Conservation (phyloP, 2,329 filamentous ascomycete genomes). For the Chrysoporthe austroafricana region DNA sequence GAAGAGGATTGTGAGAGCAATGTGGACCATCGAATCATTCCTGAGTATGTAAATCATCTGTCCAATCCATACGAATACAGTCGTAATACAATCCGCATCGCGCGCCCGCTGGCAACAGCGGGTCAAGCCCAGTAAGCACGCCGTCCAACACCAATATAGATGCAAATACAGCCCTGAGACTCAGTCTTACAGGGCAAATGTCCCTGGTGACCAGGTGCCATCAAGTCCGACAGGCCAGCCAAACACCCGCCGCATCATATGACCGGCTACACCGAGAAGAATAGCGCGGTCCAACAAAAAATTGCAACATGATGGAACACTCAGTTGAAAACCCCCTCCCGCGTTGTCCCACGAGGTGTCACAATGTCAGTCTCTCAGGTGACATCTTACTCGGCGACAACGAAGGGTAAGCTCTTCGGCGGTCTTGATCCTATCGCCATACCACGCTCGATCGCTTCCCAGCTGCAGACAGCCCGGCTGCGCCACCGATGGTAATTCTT, state of each 20-base stretch:
- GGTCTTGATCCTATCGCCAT: conserved; percentile 33
- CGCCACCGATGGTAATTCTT: conserved; percentile 49
- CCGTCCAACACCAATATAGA: conserved; percentile 6
- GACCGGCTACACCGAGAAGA: too few relatives aligned
- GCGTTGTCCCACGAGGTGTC: neutral
- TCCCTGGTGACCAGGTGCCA: neutral
- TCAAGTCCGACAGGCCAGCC: too few relatives aligned
- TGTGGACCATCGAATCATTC: conserved; percentile 4
- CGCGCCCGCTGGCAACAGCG: neutral
- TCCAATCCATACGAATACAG: conserved; percentile 23
- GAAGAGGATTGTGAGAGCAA: neutral
- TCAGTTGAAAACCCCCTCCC: too few relatives aligned
- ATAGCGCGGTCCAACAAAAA: too few relatives aligned
- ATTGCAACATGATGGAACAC: too few relatives aligned
- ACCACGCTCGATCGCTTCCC: conserved; percentile 32
- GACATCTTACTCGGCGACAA: conserved; percentile 18
- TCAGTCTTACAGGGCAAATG: neutral
- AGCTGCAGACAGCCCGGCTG: conserved; percentile 30
- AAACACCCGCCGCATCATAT: too few relatives aligned
- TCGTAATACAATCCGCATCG: neutral
- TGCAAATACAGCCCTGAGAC: conserved; percentile 3
- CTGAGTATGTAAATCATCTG: conserved; percentile 15
- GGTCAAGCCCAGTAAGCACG: conserved; percentile 5
- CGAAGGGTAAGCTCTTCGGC: conserved; percentile 26
- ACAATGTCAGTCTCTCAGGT: conserved; percentile 6